Percentiles rank a stretch among this genome's conserved stretches.
These are phyloP conservation scores for Boletus barrowsii DNA, from an alignment of 768 basidiomycete genomes.

Conservation along the genomic window DNA sequence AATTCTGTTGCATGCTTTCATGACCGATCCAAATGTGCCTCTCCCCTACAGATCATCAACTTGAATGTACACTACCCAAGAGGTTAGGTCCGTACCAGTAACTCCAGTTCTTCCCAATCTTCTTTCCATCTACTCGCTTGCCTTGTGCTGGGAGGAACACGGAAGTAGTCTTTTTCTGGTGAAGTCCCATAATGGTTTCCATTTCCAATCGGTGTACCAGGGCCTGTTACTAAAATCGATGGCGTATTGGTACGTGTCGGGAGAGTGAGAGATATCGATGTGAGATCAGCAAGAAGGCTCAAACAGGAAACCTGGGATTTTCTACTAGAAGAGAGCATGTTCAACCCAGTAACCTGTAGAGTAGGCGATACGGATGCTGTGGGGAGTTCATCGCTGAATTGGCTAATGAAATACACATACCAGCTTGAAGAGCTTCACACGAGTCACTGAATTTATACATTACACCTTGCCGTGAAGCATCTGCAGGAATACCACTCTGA, in stretches of 20 bases:
- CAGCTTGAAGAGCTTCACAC: constrained; percentile 53
- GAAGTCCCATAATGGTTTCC: constrained; percentile 42
- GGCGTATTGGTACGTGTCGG: constrained; percentile 16
- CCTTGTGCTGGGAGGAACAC: constrained; percentile 35
- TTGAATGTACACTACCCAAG: not conserved
- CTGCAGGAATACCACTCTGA: constrained; percentile 76
- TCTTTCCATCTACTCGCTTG: constrained; percentile 83
- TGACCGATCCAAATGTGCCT: constrained; percentile 91
- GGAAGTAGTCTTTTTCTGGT: constrained; percentile 67
- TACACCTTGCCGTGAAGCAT: constrained; percentile 83
- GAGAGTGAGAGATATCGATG: constrained; percentile 37
- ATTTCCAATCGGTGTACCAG: constrained; percentile 50
- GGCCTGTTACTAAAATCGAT: constrained; percentile 23
- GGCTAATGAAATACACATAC: constrained; percentile 33
- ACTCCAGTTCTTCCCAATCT: constrained; percentile 91
- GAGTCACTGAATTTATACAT: constrained; percentile 51
- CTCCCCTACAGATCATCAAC: constrained; percentile 53
- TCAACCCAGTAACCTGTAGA: constrained; percentile 49
- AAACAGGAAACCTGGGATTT: constrained; percentile 57
- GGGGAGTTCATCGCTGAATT: not conserved
- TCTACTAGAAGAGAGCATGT: constrained; percentile 59
- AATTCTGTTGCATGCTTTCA: constrained; percentile 88
- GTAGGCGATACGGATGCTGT: constrained; percentile 53
- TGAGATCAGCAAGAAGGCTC: constrained; percentile 55
- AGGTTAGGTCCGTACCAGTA: constrained; percentile 47